These are phyloP conservation scores for Spongispora temasekensis DNA, from an alignment of 1,284 basidiomycete species.

Conservation along the genomic window DNA sequence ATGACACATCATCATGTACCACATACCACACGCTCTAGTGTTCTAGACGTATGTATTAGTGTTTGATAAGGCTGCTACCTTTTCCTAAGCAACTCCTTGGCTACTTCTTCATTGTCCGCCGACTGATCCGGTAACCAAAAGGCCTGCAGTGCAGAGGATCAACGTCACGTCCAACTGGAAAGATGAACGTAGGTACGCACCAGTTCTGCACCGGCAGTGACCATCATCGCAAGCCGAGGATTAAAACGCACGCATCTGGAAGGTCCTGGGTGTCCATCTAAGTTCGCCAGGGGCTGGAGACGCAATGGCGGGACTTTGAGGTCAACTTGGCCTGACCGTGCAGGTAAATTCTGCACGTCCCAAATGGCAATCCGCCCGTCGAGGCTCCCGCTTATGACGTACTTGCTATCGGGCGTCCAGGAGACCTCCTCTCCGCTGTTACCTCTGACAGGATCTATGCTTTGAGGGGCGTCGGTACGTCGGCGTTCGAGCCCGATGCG, in stretches of 20 bases:
- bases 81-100: conserved; percentile 50
- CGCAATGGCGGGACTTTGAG: conserved; percentile 50
- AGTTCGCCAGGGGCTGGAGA: conserved; percentile 54
- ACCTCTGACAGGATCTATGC: conserved; percentile 72
- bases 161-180: background rate
- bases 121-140: conserved; percentile 80
- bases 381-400: conserved; percentile 78
- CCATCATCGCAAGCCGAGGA: conserved; percentile 87
- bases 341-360: conserved; percentile 69
- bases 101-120: conserved; percentile 49
- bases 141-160: conserved; percentile 55
- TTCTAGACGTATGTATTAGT: no score
- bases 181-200: conserved; percentile 47
- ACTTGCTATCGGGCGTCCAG: conserved; percentile 93
- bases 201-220: conserved; percentile 81
- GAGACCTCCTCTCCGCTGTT: conserved; percentile 88
- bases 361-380: conserved; percentile 82
- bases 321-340: conserved; percentile 52
- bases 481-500: conserved; percentile 78
- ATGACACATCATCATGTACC: background rate
- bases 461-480: conserved; percentile 50
- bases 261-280: conserved; percentile 82
- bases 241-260: conserved; percentile 87
- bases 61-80: conserved; percentile 18
- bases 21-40: background rate